Percentiles rank a stretch among this genome's conserved stretches.
These are phyloP conservation scores for Nakaseomyces uthaithaninus DNA, from an alignment of 1,139 yeast species.

Conservation along the genomic window DNA sequence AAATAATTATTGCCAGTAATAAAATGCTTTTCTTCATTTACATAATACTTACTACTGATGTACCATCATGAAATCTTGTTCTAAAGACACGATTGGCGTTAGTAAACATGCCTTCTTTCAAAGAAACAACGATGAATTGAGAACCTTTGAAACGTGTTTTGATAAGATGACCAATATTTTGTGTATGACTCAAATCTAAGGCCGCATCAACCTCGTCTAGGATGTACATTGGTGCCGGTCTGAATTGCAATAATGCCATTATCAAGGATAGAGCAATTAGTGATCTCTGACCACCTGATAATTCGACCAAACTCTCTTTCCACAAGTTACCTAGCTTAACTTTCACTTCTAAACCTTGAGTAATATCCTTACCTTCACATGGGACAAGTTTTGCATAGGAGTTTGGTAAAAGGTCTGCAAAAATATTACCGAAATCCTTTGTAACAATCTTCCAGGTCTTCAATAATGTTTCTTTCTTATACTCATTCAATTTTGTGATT, in stretches of 20 bases:
- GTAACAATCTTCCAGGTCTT: slow-evolving; percentile 83
- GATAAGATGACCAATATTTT: slow-evolving; percentile 91
- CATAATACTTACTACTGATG: slow-evolving; percentile 73
- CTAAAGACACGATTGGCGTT: slow-evolving; percentile 92
- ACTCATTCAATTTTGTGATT: slow-evolving; percentile 74
- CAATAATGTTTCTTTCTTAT: slow-evolving; percentile 74
- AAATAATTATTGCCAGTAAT: too few relatives aligned
- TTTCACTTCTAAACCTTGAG: slow-evolving; percentile 85
- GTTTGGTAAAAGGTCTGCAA: slow-evolving; percentile 81
- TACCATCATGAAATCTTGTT: slow-evolving; percentile 93
- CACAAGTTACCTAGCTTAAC: slow-evolving; percentile 88
- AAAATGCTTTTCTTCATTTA: slow-evolving; percentile 12
- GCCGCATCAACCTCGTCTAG: slow-evolving; percentile 98
- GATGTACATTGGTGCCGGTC: slow-evolving; percentile 98
- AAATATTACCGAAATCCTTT: slow-evolving; percentile 84
- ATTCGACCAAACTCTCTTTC: slow-evolving; percentile 92
- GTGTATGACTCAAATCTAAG: slow-evolving; percentile 91
- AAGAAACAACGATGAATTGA: slow-evolving; percentile 90
- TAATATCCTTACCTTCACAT: slow-evolving; percentile 68
- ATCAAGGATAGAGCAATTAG: slow-evolving; percentile 85
- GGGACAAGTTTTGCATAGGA: slow-evolving; percentile 88
- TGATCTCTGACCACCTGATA: slow-evolving; percentile 96
- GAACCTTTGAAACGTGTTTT: slow-evolving; percentile 92
- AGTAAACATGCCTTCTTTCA: slow-evolving; percentile 97
- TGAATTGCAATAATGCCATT: slow-evolving; percentile 82